Percentiles rank a stretch among this genome's conserved stretches.
Conservation (phyloP, 1,284 basidiomycete species). For the Neonothopanus nambi region DNA sequence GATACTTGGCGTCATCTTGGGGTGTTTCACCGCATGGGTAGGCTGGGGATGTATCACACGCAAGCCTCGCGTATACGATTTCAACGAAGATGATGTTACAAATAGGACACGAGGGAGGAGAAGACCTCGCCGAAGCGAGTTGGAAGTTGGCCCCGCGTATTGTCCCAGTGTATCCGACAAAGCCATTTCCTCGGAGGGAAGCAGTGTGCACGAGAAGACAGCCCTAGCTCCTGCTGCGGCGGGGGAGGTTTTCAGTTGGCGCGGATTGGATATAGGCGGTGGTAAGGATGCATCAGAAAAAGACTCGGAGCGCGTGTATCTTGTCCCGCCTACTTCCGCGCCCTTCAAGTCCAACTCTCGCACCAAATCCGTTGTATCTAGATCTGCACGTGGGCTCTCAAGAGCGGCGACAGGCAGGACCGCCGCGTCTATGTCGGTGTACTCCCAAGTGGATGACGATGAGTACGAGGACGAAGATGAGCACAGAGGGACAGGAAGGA, state of each 20-base stretch:
- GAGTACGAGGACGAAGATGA: slow-evolving; percentile 9
- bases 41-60: slow-evolving; percentile 29
- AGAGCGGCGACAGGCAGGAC: slow-evolving; percentile 12
- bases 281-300: not conserved
- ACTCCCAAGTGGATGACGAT: slow-evolving; percentile 17
- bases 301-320: not conserved
- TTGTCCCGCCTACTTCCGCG: not conserved
- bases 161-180: slow-evolving; percentile 10
- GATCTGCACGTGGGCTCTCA: slow-evolving; percentile 3
- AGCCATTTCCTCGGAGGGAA: not conserved
- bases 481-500: not conserved
- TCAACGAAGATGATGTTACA: slow-evolving; percentile 3
- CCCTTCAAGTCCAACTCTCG: not conserved
- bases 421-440: slow-evolving; percentile 16
- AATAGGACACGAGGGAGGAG: not conserved
- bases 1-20: slow-evolving; percentile 28
- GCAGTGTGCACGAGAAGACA: not conserved
- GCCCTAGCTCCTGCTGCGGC: not conserved
- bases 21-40: slow-evolving; percentile 28
- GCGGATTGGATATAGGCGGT: not conserved
- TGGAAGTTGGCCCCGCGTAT: slow-evolving; percentile 15
- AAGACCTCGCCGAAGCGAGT: slow-evolving; percentile 10
- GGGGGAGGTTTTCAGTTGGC: slow-evolving; percentile 1
- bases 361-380: not conserved
- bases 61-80: slow-evolving; percentile 16